These are phyloP conservation scores for Rhinocladiella mackenziei DNA, from an alignment of 2,329 filamentous ascomycete species.

Conservation along the genomic window DNA sequence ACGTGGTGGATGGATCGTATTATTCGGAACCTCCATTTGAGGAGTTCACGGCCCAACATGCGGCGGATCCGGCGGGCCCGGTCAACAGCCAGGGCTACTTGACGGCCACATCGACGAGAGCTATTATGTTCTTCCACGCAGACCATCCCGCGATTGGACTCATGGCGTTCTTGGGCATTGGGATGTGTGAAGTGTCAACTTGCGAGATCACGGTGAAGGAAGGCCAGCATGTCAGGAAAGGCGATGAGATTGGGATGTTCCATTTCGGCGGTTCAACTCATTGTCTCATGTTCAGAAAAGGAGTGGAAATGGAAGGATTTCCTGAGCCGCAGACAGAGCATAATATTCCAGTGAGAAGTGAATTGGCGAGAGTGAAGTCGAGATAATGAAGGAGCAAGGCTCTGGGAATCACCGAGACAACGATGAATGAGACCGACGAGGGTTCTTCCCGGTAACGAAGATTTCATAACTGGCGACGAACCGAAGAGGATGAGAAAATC, in stretches of 20 bases:
- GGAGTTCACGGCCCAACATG: constrained; percentile 39
- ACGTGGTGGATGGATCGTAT: constrained; percentile 62
- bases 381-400: constrained; percentile 4
- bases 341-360: constrained; percentile 42
- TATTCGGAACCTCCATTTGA: constrained; percentile 59
- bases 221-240: constrained; percentile 64
- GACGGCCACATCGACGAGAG: constrained; percentile 63
- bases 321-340: constrained; percentile 36
- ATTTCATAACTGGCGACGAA: too few relatives aligned
- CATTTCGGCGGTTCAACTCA: constrained; percentile 73
- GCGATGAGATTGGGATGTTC: constrained; percentile 72
- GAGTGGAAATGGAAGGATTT: constrained; percentile 41
- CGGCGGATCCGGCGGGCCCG: constrained; percentile 29
- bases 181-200: constrained; percentile 72
- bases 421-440: too few relatives aligned
- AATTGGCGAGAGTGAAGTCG: constrained; percentile 35
- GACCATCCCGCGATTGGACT: constrained; percentile 65
- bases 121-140: constrained; percentile 66
- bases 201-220: constrained; percentile 67
- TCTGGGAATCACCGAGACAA: too few relatives aligned
- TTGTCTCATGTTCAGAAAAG: constrained; percentile 60
- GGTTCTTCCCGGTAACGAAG: too few relatives aligned
- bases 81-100: constrained; percentile 61
- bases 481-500: too few relatives aligned
- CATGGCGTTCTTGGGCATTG: constrained; percentile 66